Conservation (phyloP, 208 protist genomes). For the Leishmania mexicana region DNA sequence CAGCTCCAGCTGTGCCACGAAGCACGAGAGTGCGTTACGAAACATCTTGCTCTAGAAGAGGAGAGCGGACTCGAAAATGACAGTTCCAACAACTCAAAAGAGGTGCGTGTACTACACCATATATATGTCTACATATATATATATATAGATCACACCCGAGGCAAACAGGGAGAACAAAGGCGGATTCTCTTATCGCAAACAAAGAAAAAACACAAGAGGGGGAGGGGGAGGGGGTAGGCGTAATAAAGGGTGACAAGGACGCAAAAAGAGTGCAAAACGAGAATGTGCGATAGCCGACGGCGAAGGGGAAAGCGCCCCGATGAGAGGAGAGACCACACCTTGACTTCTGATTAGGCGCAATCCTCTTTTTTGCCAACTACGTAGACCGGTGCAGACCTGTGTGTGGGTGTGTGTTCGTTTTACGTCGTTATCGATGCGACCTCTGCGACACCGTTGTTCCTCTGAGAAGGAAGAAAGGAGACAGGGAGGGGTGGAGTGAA, state of each 20-base stretch:
- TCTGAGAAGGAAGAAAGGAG: not conserved
- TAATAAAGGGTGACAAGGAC: not conserved
- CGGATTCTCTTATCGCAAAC: too few species aligned
- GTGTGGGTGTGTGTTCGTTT: not conserved
- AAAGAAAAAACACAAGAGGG: conserved; percentile 6
- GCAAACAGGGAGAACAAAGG: too few species aligned
- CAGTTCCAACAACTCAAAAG: not conserved
- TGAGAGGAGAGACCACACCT: not conserved
- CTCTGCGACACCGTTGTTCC: not conserved
- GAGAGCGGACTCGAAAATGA: not conserved
- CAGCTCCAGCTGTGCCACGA: conserved; percentile 31
- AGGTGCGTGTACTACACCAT: not conserved
- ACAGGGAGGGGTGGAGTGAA: too few species aligned
- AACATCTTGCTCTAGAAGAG: conserved; percentile 3
- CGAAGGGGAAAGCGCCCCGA: not conserved
- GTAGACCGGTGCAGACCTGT: not conserved
- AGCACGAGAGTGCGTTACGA: conserved; percentile 11
- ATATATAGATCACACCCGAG: too few species aligned
- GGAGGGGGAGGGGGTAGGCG: not conserved
- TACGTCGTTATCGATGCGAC: not conserved
- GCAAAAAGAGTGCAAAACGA: not conserved
- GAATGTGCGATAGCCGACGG: not conserved
- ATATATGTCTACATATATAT: too few species aligned
- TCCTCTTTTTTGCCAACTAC: not conserved
- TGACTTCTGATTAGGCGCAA: not conserved